Evolutionary conservation across 768 basidiomycete genomes (phyloP).

Genomic region (Amanita molliuscula): DNA sequence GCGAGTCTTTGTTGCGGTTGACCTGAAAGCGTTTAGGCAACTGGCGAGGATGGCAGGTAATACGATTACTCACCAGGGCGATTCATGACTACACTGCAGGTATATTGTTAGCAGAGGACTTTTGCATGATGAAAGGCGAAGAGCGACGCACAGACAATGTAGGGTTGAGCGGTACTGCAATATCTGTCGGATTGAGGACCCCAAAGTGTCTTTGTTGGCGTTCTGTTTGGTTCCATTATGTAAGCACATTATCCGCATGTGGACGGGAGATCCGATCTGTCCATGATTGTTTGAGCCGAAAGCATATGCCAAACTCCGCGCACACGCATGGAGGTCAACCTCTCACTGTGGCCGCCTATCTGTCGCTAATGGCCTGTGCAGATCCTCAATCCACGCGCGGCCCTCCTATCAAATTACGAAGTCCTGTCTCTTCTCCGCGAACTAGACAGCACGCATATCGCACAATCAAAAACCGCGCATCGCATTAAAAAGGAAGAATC

Average conservation of each 20-base stretch:
- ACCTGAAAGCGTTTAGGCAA: constrained; percentile 31
- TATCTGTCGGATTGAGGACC: background rate
- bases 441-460: constrained; percentile 64
- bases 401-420: constrained; percentile 86
- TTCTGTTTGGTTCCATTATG: constrained; percentile 27
- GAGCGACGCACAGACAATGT: background rate
- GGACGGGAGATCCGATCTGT: background rate
- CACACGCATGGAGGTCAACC: constrained; percentile 4
- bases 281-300: background rate
- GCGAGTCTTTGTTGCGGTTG: constrained; percentile 76
- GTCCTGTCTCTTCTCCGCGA: constrained; percentile 70
- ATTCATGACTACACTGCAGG: constrained; percentile 37
- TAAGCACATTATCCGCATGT: constrained; percentile 8
- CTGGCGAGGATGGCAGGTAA: constrained; percentile 5
- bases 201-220: constrained; percentile 26
- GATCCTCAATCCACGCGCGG: constrained; percentile 62
- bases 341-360: background rate
- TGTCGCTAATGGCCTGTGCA: constrained; percentile 14
- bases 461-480: constrained; percentile 57
- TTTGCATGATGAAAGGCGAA: background rate
- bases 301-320: background rate
- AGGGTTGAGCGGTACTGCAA: background rate
- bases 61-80: constrained; percentile 38
- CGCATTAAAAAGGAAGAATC: constrained; percentile 71
- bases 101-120: background rate